phyloP scores from a whole-genome alignment of 306 rosid genomes.

The barrel medic (Medicago truncatula) region MtrunA17r5.0-ANR NC_053044.1:41819001-41819500 shows the following conservation, averaged over 20 bases:
- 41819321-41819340: too few species aligned
- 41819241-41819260: conserved; percentile 81
- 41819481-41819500: too few species aligned
- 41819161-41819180: too few species aligned
- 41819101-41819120: conserved; percentile 93
- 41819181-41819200: background rate
- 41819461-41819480: too few species aligned
- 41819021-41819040: too few species aligned
- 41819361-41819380: conserved; percentile 55
- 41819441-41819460: too few species aligned
- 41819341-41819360: conserved; percentile 49
- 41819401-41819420: conserved; percentile 59
- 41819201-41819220: conserved; percentile 62
- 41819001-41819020: too few species aligned
- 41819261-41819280: conserved; percentile 67
- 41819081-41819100: conserved; percentile 92
- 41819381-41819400: conserved; percentile 59
- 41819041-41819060: conserved; percentile 67
- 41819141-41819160: too few species aligned
- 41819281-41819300: conserved; percentile 30
- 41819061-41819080: conserved; percentile 75
- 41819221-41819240: conserved; percentile 93
- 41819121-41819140: background rate
- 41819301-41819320: conserved; percentile 21
- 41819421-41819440: background rate